These are phyloP conservation scores for Fusarium euwallaceae DNA, from an alignment of 2,329 filamentous ascomycete species.

Conservation along the genomic window DNA sequence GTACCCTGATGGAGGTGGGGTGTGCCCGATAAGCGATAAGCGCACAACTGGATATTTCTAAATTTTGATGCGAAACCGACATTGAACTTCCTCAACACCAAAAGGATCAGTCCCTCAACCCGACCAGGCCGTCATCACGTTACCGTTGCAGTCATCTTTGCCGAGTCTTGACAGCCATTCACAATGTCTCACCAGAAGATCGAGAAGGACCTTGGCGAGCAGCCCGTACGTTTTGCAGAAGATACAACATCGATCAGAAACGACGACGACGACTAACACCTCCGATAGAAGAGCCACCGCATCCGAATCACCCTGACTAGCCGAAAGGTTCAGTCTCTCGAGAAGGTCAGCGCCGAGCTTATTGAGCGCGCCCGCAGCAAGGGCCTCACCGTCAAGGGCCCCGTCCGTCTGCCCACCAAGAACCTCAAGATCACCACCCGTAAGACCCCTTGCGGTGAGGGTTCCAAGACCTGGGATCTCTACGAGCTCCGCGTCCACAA, in stretches of 20 bases:
- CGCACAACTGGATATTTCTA: conserved; percentile 30
- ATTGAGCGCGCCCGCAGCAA: conserved; percentile 99
- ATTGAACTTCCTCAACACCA: conserved; percentile 30
- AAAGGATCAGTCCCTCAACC: conserved; percentile 38
- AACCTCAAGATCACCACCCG: conserved; percentile 96
- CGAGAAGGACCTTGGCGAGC: conserved; percentile 94
- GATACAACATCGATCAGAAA: not conserved
- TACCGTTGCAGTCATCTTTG: conserved; percentile 73
- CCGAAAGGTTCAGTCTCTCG: conserved; percentile 93
- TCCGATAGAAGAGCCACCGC: conserved; percentile 86
- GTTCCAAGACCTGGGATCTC: conserved; percentile 99
- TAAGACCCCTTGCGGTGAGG: conserved; percentile 99
- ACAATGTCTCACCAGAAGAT: conserved; percentile 95
- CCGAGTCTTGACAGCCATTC: conserved; percentile 82
- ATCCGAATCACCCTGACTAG: conserved; percentile 98
- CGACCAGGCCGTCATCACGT: conserved; percentile 77
- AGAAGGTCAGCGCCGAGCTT: conserved; percentile 98
- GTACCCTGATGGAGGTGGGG: not conserved
- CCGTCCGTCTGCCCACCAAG: conserved; percentile 98
- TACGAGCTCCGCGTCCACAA: conserved; percentile 99
- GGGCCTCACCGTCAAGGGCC: conserved; percentile 98
- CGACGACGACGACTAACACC: conserved; percentile 24
- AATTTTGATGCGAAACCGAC: conserved; percentile 33
- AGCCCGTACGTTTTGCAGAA: conserved; percentile 72
- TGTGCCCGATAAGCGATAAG: conserved; percentile 37